Conservation (phyloP, 2,329 filamentous ascomycete species). For the Pseudodiploospora longispora region DNA sequence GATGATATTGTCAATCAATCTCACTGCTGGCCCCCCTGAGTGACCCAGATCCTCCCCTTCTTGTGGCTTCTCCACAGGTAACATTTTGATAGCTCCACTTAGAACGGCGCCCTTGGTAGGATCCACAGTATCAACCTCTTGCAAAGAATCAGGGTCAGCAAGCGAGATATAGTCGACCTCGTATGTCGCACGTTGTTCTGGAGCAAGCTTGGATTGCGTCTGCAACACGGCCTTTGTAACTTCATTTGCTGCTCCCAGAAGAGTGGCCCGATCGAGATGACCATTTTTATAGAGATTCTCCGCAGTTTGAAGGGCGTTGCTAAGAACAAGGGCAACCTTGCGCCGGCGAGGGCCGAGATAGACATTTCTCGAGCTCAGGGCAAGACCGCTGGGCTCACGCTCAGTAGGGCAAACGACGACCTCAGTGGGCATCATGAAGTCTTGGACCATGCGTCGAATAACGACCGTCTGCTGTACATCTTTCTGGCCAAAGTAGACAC, state of each 20-base stretch:
- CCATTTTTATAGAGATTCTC: slow-evolving; percentile 56
- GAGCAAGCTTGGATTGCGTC: slow-evolving; percentile 53
- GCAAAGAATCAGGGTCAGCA: slow-evolving; percentile 74
- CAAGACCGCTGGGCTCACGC: slow-evolving; percentile 73
- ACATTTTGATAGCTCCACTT: slow-evolving; percentile 86
- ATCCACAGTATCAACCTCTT: slow-evolving; percentile 69
- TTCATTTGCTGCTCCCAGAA: slow-evolving; percentile 63
- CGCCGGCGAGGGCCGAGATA: slow-evolving; percentile 76
- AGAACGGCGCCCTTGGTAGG: slow-evolving; percentile 66
- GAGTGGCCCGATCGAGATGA: slow-evolving; percentile 46
- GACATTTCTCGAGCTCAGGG: slow-evolving; percentile 87
- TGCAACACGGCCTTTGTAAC: slow-evolving; percentile 47
- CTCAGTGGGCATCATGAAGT: slow-evolving; percentile 72
- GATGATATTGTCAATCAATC: slow-evolving; percentile 92
- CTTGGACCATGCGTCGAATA: slow-evolving; percentile 75
- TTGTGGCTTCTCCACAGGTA: slow-evolving; percentile 63
- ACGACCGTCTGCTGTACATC: slow-evolving; percentile 95
- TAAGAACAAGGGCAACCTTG: slow-evolving; percentile 63
- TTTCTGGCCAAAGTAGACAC: slow-evolving; percentile 92
- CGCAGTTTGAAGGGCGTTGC: slow-evolving; percentile 59
- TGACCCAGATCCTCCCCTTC: slow-evolving; percentile 69
- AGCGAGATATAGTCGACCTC: slow-evolving; percentile 91
- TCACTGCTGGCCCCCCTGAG: slow-evolving; percentile 63
- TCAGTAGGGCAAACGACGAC: slow-evolving; percentile 68
- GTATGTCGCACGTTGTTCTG: slow-evolving; percentile 58